Base-by-base conservation (phyloP, 306 rosid genomes). In the Cucumis melo region DNA sequence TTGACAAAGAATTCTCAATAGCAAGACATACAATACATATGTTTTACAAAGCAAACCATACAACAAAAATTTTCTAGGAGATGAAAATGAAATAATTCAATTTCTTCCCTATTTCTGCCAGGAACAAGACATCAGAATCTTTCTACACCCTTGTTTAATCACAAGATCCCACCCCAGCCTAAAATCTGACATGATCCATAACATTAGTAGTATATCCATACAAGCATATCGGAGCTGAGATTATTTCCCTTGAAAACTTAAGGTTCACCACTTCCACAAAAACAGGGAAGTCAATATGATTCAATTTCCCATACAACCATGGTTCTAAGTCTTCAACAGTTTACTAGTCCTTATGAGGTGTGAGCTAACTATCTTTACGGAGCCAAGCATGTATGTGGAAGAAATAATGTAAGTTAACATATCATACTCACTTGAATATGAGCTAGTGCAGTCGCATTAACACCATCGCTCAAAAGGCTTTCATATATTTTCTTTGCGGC, bases 401-500 rank as follows among this genome's bases (percentile, higher is more conserved):
- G 15, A 60, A 29, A 17, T 58, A 16, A 55, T 32, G 32, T 58
- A 54, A n/a, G 77, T 29, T 13, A 50, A 61, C 17, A 58, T 41
- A 19, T 17, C 39, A 77, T 48, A 83, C 81, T 48, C 87, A 91
- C 98, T 87, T 94, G 98, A 85, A 91, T 91, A 87, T 91, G 98
- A 29, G 96, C 80, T 80, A 94, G 97, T 76, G 98, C 79, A 0
- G 97, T 85, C 54, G 93, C 84, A 73, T 75, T 86, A 55, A 70
- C 88, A 46, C 91, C 89, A 76, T 91, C 96, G 64, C 91, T 93
- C 75, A 94, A 74, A 76, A 94, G 87, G 86, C 85, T 80, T 86
- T 94, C 97, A 65, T 94, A 88, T 77, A 94, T 87, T 87, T 85
- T 94, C 91, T 90, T 94, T 36, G 98, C 96, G 66, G 97, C 86